Evolutionary conservation across 345 rosid species (phyloP).

Genomic region (Psidium guajava): DNA sequence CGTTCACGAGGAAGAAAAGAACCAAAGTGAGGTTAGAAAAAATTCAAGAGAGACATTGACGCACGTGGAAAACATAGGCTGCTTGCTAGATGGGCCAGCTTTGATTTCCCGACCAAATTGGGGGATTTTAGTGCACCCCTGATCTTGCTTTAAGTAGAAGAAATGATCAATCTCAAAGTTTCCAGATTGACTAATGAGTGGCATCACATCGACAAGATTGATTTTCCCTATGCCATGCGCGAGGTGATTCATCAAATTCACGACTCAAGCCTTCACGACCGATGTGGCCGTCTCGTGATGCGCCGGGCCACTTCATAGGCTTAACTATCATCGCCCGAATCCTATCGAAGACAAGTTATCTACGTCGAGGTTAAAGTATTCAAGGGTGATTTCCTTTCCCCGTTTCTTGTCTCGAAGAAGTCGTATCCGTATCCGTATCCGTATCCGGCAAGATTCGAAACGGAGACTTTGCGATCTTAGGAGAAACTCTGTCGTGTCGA

Average conservation of each 20-base stretch:
- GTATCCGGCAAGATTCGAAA: too few species aligned
- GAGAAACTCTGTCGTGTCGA: neutral
- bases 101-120: neutral
- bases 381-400: too few species aligned
- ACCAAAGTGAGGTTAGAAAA: neutral
- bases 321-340: neutral
- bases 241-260: neutral
- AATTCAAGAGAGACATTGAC: neutral
- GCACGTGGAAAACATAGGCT: neutral
- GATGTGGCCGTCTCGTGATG: neutral
- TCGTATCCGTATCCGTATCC: too few species aligned
- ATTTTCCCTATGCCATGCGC: neutral
- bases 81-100: neutral
- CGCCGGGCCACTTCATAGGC: neutral
- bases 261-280: neutral
- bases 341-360: neutral
- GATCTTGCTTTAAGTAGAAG: neutral
- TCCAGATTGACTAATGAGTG: neutral
- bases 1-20: neutral
- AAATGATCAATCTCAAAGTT: neutral
- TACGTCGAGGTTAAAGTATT: neutral
- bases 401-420: too few species aligned
- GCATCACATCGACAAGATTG: neutral
- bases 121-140: neutral
- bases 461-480: neutral